Evolutionary conservation across 2,329 filamentous ascomycete genomes (phyloP).

Genomic region (Colletotrichum orbiculare): DNA sequence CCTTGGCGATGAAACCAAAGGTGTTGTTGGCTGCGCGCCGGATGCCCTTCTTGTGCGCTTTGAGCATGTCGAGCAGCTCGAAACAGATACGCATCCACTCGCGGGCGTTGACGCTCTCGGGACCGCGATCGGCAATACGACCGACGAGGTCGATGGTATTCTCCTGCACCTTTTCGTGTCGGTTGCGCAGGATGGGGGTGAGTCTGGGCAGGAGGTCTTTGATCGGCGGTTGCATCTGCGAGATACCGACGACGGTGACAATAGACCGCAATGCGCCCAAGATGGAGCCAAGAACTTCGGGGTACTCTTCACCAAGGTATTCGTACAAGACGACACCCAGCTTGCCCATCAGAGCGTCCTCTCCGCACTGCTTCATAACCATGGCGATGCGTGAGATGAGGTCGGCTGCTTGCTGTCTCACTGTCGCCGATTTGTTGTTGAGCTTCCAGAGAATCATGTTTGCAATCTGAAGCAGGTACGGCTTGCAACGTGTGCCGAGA

Average conservation of each 20-base stretch:
- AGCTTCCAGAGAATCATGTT: slow-evolving; percentile 95
- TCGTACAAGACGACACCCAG: slow-evolving; percentile 95
- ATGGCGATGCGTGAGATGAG: slow-evolving; percentile 96
- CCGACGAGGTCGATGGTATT: slow-evolving; percentile 99
- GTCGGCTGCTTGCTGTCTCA: slow-evolving; percentile 96
- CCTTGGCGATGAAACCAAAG: slow-evolving; percentile 99
- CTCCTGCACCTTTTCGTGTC: slow-evolving; percentile 98
- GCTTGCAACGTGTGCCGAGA: slow-evolving; percentile 91
- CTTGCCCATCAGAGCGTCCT: slow-evolving; percentile 95
- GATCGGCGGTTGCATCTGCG: slow-evolving; percentile 98
- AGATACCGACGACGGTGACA: slow-evolving; percentile 97
- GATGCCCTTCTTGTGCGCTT: slow-evolving; percentile 99
- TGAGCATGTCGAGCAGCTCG: slow-evolving; percentile 98
- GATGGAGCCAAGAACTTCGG: slow-evolving; percentile 96
- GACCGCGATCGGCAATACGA: slow-evolving; percentile 95
- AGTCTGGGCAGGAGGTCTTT: slow-evolving; percentile 94
- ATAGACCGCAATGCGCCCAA: slow-evolving; percentile 94
- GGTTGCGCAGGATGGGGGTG: slow-evolving; percentile 97
- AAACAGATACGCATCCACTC: slow-evolving; percentile 99
- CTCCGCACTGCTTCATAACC: slow-evolving; percentile 98
- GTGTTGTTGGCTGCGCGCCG: slow-evolving; percentile 98
- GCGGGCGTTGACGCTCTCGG: slow-evolving; percentile 94
- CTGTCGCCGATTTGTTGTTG: slow-evolving; percentile 97
- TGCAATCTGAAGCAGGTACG: slow-evolving; percentile 96
- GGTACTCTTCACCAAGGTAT: slow-evolving; percentile 98